Percentiles rank a stretch among this genome's conserved stretches.
phyloP scores from a whole-genome alignment of 192 early-diverging fungal genomes.

The Coemansia sp. region DNA sequence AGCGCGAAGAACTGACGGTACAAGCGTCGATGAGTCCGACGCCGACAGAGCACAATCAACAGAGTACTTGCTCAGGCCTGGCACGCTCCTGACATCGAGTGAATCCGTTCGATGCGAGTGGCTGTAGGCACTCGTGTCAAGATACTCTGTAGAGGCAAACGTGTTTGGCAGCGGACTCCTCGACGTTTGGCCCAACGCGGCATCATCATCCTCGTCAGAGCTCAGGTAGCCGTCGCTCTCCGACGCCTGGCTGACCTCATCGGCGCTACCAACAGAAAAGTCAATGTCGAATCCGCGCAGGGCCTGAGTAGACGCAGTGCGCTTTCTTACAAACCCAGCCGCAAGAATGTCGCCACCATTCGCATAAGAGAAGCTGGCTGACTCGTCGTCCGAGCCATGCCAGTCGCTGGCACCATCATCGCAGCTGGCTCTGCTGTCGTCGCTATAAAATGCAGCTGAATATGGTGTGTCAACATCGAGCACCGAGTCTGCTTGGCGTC shows the following conservation, averaged over 20 bases:
- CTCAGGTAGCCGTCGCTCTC: not conserved
- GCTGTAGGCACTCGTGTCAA: conserved; percentile 9
- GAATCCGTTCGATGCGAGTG: not conserved
- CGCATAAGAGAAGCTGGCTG: not conserved
- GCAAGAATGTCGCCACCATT: not conserved
- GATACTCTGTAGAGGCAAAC: not conserved
- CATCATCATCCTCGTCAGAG: conserved; percentile 3
- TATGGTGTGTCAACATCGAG: not conserved
- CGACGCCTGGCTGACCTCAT: not conserved
- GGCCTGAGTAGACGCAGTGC: conserved; percentile 49
- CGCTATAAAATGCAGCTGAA: not conserved
- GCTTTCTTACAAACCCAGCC: conserved; percentile 24
- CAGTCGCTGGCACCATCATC: not conserved
- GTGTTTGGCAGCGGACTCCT: not conserved
- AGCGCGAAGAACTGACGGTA: conserved; percentile 6
- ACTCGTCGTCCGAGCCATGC: not conserved
- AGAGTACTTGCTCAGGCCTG: conserved; percentile 20
- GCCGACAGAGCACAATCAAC: conserved; percentile 23
- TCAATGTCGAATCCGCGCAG: conserved; percentile 39
- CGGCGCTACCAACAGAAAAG: conserved; percentile 4
- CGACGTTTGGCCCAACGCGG: not conserved
- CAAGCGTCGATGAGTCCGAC: conserved; percentile 41
- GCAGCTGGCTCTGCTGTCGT: conserved; percentile 8
- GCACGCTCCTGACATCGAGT: not conserved
- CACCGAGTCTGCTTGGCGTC: not conserved